Percentiles rank a stretch among this genome's conserved stretches.
These are phyloP conservation scores for Oryza punctata DNA, from an alignment of 176 grass and related monocot species.

Conservation along the genomic window DNA sequence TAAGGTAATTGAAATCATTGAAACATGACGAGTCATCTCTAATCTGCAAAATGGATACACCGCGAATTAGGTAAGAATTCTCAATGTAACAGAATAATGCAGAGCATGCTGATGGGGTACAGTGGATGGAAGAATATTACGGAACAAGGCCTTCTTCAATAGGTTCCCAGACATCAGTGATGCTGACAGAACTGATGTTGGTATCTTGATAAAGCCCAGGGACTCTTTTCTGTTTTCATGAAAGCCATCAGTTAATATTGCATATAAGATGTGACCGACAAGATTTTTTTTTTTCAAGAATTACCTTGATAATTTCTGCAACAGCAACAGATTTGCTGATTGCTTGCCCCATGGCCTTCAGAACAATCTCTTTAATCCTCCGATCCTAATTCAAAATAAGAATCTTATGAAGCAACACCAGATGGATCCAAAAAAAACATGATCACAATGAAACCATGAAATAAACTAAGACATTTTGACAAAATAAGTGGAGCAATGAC, in stretches of 20 bases:
- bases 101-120: background rate
- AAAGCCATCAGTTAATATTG: constrained; percentile 30
- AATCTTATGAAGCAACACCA: background rate
- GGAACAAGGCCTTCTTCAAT: constrained; percentile 98
- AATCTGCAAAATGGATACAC: constrained; percentile 46
- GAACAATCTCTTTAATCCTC: constrained; percentile 79
- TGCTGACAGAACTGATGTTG: constrained; percentile 84
- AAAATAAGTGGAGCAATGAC: background rate
- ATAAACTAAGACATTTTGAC: background rate
- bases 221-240: constrained; percentile 68
- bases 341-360: constrained; percentile 98
- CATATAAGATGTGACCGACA: constrained; percentile 7
- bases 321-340: constrained; percentile 91
- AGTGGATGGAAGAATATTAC: constrained; percentile 44
- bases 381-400: constrained; percentile 60
- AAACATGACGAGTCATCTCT: constrained; percentile 89
- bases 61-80: constrained; percentile 22
- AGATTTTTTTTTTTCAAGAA: no score
- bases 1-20: constrained; percentile 90
- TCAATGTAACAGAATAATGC: background rate
- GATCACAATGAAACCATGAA: background rate
- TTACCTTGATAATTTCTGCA: constrained; percentile 98
- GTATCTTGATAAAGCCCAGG: constrained; percentile 85
- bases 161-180: constrained; percentile 96
- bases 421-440: background rate